These are phyloP conservation scores for cucumber (Cucumis sativus) DNA, from an alignment of 306 rosid species.

Conservation along the genomic window DNA sequence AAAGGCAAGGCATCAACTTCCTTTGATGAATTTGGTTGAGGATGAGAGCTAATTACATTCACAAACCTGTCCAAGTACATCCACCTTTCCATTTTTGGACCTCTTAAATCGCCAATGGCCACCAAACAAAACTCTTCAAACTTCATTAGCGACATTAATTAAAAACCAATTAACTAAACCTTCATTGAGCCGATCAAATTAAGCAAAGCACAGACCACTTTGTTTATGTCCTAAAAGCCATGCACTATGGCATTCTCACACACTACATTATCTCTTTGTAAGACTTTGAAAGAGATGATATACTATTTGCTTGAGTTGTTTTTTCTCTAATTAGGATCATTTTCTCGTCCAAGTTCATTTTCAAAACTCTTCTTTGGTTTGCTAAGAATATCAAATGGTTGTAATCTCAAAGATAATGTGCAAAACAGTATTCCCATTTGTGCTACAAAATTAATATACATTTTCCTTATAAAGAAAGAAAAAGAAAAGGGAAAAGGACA, in stretches of 20 bases:
- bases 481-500: not conserved
- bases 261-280: not conserved
- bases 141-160: not conserved
- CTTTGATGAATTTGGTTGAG: not conserved
- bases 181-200: not conserved
- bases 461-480: not conserved
- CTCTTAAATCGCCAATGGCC: not conserved
- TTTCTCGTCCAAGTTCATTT: not conserved
- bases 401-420: not conserved
- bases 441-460: not conserved
- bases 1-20: not conserved
- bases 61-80: not conserved
- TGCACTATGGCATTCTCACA: not conserved
- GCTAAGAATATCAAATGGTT: not conserved
- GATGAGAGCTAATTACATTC: not conserved
- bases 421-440: not conserved
- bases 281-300: not conserved
- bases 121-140: not conserved
- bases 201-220: not conserved
- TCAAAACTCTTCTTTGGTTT: not conserved
- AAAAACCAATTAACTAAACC: not conserved
- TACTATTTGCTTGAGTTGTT: not conserved
- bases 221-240: not conserved
- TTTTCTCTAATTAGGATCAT: not conserved
- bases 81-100: not conserved